Percentiles rank a stretch among this genome's conserved stretches.
Evolutionary conservation across 257 asterid genomes (phyloP).

Genomic region (Ilex asprella): DNA sequence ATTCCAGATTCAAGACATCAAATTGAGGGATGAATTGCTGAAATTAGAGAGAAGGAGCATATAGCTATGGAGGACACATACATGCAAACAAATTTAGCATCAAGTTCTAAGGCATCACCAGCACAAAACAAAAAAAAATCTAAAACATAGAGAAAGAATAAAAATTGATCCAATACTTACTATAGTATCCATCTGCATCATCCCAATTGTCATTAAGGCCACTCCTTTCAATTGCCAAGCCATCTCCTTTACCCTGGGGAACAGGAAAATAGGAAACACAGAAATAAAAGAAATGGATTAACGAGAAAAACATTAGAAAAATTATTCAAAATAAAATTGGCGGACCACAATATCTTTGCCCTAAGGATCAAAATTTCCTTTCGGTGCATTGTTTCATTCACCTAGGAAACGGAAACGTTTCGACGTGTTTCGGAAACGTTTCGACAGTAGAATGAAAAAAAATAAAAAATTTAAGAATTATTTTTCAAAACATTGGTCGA

Average conservation of each 20-base stretch:
- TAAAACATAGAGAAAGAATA: constrained; percentile 1
- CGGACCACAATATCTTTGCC: no score
- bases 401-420: no score
- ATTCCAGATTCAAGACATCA: no score
- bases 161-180: constrained; percentile 31
- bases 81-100: not conserved
- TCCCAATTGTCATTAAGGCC: constrained; percentile 94
- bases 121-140: constrained; percentile 3
- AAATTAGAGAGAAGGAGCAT: no score
- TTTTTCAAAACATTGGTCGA: no score
- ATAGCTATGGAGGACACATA: not conserved
- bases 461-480: no score
- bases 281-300: constrained; percentile 8
- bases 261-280: not conserved
- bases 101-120: constrained; percentile 6
- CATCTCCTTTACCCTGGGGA: constrained; percentile 75
- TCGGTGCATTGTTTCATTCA: no score
- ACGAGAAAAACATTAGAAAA: not conserved
- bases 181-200: constrained; percentile 92
- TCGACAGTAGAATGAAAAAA: no score
- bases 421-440: no score
- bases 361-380: no score
- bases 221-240: constrained; percentile 62
- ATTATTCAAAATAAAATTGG: no score
- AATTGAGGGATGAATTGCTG: no score